A percentile compares a stretch with the other conserved stretches of the same genome.
Evolutionary conservation across 2,329 filamentous ascomycete species (phyloP).

Genomic region (Whalleya microplaca): DNA sequence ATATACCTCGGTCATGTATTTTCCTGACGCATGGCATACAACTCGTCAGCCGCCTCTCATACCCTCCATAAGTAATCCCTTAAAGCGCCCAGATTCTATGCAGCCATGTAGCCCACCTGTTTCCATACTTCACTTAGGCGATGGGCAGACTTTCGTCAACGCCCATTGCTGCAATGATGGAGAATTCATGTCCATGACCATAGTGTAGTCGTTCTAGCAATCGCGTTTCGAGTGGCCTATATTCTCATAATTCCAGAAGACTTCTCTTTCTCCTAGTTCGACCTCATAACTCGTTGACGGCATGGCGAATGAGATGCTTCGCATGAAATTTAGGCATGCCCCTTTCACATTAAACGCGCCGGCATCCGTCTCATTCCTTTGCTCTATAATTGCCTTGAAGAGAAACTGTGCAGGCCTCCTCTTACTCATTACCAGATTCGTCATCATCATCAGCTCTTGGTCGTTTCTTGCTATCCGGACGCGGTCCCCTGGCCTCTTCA

Average conservation of each 20-base stretch:
- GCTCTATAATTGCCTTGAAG: background rate
- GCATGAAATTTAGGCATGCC: too few species aligned
- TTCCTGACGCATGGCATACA: background rate
- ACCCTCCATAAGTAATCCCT: background rate
- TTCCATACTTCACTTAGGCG: background rate
- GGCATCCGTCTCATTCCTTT: background rate
- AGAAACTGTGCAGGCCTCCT: background rate
- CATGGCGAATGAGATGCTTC: too few species aligned
- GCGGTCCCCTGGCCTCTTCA: conserved; percentile 41
- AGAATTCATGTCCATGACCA: background rate
- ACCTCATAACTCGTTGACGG: too few species aligned
- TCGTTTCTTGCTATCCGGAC: conserved; percentile 35
- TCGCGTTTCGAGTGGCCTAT: background rate
- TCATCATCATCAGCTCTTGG: conserved; percentile 32
- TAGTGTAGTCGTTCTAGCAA: background rate
- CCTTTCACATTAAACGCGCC: too few species aligned
- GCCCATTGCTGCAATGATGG: background rate
- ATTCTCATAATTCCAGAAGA: background rate
- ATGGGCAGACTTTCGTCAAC: background rate
- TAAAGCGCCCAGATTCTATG: background rate
- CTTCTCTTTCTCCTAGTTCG: too few species aligned
- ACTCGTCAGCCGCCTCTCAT: background rate
- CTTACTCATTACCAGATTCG: conserved; percentile 36
- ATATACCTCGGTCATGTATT: background rate
- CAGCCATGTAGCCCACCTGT: background rate